Evolutionary conservation across 2,329 filamentous ascomycete genomes (phyloP).

Genomic region (Fusarium avenaceum): DNA sequence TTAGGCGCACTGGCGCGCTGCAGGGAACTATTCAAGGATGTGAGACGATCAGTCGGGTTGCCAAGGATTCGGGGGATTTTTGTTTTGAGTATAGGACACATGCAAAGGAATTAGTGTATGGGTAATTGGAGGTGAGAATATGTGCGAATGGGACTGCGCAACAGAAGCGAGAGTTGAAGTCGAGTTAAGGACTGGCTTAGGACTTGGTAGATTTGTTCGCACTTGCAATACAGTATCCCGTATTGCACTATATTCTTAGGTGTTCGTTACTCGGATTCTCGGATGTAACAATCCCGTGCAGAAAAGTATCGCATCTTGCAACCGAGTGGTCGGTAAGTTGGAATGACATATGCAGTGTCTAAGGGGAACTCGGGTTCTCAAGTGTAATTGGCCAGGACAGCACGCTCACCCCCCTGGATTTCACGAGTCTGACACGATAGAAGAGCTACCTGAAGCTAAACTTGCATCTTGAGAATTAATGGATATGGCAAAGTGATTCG

Average conservation of each 20-base stretch:
- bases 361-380: slow-evolving; percentile 8
- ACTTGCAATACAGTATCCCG: neutral
- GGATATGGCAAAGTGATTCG: slow-evolving; percentile 20
- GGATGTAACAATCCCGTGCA: slow-evolving; percentile 21
- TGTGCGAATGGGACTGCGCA: neutral
- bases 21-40: slow-evolving; percentile 29
- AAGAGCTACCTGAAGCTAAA: slow-evolving; percentile 16
- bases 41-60: slow-evolving; percentile 33
- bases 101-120: neutral
- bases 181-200: neutral
- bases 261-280: slow-evolving; percentile 15
- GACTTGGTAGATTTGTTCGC: neutral
- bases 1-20: slow-evolving; percentile 48
- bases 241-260: neutral
- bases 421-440: slow-evolving; percentile 20
- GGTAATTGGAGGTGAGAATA: neutral
- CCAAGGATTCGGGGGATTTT: slow-evolving; percentile 18
- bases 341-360: slow-evolving; percentile 10
- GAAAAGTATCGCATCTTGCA: slow-evolving; percentile 17
- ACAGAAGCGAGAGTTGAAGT: neutral
- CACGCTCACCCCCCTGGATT: slow-evolving; percentile 1
- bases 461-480: slow-evolving; percentile 11
- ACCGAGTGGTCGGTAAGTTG: slow-evolving; percentile 6
- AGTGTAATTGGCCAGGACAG: slow-evolving; percentile 17
- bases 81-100: slow-evolving; percentile 3